Percentiles rank a stretch among this genome's conserved stretches.
Evolutionary conservation across 495 filamentous ascomycete species (phyloP).

Genomic region (Neurospora sp.): DNA sequence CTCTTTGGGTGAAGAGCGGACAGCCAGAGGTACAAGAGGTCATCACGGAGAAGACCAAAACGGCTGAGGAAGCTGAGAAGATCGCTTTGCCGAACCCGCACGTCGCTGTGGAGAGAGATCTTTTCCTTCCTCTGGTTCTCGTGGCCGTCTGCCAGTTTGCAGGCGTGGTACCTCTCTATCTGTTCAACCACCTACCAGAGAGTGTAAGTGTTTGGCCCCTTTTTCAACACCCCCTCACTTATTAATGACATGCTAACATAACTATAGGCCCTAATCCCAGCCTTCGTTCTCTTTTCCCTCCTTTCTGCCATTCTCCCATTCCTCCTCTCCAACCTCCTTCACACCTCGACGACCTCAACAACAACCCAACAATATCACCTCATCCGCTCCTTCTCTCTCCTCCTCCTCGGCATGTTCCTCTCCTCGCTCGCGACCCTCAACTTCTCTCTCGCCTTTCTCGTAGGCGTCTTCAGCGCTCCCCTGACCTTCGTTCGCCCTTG

Average conservation of each 20-base stretch:
- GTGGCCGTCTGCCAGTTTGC: slow-evolving; percentile 63
- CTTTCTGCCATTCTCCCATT: slow-evolving; percentile 50
- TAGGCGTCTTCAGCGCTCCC: slow-evolving; percentile 69
- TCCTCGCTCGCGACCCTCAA: slow-evolving; percentile 91
- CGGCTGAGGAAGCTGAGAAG: slow-evolving; percentile 11
- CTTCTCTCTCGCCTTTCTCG: slow-evolving; percentile 80
- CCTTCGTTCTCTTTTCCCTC: slow-evolving; percentile 48
- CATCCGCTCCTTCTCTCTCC: slow-evolving; percentile 82
- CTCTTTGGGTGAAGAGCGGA: slow-evolving; percentile 82
- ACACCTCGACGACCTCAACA: slow-evolving; percentile 33
- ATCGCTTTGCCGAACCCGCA: slow-evolving; percentile 13
- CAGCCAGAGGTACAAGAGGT: slow-evolving; percentile 16
- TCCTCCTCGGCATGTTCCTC: slow-evolving; percentile 83
- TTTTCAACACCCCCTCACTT: neutral
- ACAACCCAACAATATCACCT: slow-evolving; percentile 61
- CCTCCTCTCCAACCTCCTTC: slow-evolving; percentile 43
- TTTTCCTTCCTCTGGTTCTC: slow-evolving; percentile 69
- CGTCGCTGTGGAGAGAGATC: slow-evolving; percentile 48
- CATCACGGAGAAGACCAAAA: slow-evolving; percentile 9
- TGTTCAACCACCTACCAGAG: slow-evolving; percentile 67
- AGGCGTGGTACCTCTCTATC: slow-evolving; percentile 73
- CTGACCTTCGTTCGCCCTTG: slow-evolving; percentile 59
- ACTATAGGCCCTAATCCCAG: slow-evolving; percentile 42
- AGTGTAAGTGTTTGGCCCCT: slow-evolving; percentile 39
- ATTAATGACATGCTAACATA: slow-evolving; percentile 11